Conservation (phyloP, 495 filamentous ascomycete species). For the Penicillium coffeae region DNA sequence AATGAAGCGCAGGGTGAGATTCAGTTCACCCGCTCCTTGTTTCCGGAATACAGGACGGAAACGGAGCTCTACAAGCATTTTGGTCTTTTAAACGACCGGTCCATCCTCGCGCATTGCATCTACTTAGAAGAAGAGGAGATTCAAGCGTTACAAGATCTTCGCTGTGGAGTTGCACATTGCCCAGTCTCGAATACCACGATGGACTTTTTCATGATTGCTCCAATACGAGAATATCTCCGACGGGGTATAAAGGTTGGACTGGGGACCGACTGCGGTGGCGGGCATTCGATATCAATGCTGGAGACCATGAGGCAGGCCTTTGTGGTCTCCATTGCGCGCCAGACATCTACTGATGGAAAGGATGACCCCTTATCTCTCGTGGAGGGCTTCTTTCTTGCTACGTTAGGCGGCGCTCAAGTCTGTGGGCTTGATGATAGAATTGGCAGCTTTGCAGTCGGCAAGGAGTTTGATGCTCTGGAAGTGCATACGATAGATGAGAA, state of each 20-base stretch:
- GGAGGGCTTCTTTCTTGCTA: constrained; percentile 60
- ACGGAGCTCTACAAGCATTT: constrained; percentile 53
- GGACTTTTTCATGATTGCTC: constrained; percentile 58
- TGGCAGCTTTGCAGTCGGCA: constrained; percentile 57
- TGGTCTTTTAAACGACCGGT: constrained; percentile 49
- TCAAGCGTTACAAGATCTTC: constrained; percentile 36
- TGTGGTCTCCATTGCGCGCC: constrained; percentile 55
- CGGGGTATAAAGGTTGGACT: constrained; percentile 61
- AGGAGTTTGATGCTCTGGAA: constrained; percentile 62
- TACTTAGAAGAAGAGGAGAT: constrained; percentile 55
- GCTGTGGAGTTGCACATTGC: constrained; percentile 60
- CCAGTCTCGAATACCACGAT: constrained; percentile 62
- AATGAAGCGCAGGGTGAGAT: constrained; percentile 59
- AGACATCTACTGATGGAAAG: constrained; percentile 43
- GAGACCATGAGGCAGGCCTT: constrained; percentile 58
- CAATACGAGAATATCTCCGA: constrained; percentile 52
- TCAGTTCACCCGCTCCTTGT: constrained; percentile 44
- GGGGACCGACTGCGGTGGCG: constrained; percentile 66
- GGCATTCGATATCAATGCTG: constrained; percentile 55
- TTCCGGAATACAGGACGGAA: constrained; percentile 50
- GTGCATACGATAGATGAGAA: constrained; percentile 36
- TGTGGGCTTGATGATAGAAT: constrained; percentile 52
- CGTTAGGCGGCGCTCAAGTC: constrained; percentile 58
- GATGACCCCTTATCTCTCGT: constrained; percentile 46
- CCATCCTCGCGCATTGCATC: constrained; percentile 64